Evolutionary conservation across 768 basidiomycete genomes (phyloP).

Genomic region (Lentinula guzmanii): DNA sequence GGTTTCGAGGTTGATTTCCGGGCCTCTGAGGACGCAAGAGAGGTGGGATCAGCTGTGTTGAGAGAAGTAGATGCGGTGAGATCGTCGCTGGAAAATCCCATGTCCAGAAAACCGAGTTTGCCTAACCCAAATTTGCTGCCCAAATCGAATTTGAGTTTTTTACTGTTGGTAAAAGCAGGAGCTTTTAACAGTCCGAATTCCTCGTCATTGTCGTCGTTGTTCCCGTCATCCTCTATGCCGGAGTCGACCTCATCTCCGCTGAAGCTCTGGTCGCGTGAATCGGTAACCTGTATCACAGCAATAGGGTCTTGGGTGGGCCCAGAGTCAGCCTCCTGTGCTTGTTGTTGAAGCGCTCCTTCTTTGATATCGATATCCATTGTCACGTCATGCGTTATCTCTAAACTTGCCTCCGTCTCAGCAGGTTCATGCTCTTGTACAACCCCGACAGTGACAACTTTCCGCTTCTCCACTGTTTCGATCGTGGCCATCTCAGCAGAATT

Average conservation of each 20-base stretch:
- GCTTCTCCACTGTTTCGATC: constrained; percentile 42
- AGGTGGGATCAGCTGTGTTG: not conserved
- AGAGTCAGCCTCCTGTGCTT: not conserved
- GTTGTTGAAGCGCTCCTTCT: not conserved
- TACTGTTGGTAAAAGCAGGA: constrained; percentile 15
- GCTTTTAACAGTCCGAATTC: constrained; percentile 25
- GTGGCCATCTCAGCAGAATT: constrained; percentile 46
- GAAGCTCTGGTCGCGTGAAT: constrained; percentile 8
- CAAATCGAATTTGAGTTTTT: constrained; percentile 35
- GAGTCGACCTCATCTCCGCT: constrained; percentile 17
- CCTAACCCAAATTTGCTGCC: constrained; percentile 41
- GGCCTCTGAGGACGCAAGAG: not conserved
- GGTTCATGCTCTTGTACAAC: constrained; percentile 4
- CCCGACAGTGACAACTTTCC: constrained; percentile 16
- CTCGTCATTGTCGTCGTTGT: constrained; percentile 17
- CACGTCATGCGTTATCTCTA: constrained; percentile 2
- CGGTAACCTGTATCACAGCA: constrained; percentile 5
- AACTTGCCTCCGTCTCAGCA: constrained; percentile 4
- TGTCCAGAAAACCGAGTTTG: constrained; percentile 2
- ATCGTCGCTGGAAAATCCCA: not conserved
- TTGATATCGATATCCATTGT: not conserved
- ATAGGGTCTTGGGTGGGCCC: not conserved
- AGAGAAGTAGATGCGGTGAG: not conserved
- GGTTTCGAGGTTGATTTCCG: not conserved
- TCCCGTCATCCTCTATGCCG: not conserved